A percentile compares a stretch with the other conserved stretches of the same genome.
These are phyloP conservation scores for Penicillium crystallinum DNA, from an alignment of 495 filamentous ascomycete genomes.

Conservation along the genomic window DNA sequence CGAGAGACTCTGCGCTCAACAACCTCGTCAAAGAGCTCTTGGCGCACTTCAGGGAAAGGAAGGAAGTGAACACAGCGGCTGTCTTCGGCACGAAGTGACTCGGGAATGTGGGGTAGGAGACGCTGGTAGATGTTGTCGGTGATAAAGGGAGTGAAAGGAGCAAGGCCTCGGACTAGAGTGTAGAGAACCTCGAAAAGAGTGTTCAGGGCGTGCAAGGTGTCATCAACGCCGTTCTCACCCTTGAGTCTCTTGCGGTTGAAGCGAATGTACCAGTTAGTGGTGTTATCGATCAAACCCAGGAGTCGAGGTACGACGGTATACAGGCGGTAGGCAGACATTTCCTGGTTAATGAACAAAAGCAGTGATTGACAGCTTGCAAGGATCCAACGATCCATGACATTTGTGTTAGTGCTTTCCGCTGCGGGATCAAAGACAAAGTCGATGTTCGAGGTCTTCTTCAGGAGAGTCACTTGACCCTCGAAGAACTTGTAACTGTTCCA, in stretches of 20 bases:
- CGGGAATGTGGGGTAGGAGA: conserved; percentile 74
- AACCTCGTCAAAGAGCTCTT: conserved; percentile 80
- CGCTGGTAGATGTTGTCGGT: conserved; percentile 90
- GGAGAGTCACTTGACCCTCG: conserved; percentile 83
- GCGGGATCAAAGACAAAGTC: conserved; percentile 78
- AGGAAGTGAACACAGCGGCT: conserved; percentile 88
- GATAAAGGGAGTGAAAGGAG: conserved; percentile 93
- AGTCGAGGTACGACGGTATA: conserved; percentile 94
- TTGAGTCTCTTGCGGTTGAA: conserved; percentile 96
- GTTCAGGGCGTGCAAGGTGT: conserved; percentile 87
- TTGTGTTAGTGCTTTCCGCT: conserved; percentile 67
- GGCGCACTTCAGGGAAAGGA: conserved; percentile 77
- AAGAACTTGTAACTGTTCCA: conserved; percentile 99
- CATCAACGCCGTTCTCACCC: conserved; percentile 82
- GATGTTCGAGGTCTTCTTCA: conserved; percentile 81
- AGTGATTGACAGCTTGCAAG: conserved; percentile 89
- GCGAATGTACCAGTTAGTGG: conserved; percentile 99
- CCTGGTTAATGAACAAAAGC: conserved; percentile 86
- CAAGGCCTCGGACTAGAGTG: conserved; percentile 78
- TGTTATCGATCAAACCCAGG: conserved; percentile 85
- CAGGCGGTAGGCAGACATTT: conserved; percentile 87
- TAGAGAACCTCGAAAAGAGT: conserved; percentile 96
- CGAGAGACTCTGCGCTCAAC: conserved; percentile 81
- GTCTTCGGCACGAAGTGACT: conserved; percentile 59
- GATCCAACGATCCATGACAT: conserved; percentile 98